Conservation (phyloP, 2,329 filamentous ascomycete species). For the Talaromyces funiculosus region DNA sequence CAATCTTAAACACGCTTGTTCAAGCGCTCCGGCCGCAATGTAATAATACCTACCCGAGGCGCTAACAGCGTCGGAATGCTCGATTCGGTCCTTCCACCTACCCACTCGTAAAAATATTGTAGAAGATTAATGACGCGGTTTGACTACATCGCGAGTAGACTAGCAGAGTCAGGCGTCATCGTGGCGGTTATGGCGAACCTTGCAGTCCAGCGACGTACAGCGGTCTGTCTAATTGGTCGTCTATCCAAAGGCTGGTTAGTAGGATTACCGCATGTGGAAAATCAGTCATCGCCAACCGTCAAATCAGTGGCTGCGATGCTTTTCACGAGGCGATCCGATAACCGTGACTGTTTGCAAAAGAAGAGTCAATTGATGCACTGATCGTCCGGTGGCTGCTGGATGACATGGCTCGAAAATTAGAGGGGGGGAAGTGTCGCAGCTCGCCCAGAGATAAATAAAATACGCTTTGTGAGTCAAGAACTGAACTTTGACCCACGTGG, state of each 20-base stretch:
- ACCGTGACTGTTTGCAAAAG: neutral
- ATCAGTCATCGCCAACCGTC: neutral
- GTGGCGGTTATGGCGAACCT: neutral
- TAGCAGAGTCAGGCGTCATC: neutral
- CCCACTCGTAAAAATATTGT: neutral
- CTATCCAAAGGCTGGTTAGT: neutral
- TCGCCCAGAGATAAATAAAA: neutral
- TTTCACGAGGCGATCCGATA: neutral
- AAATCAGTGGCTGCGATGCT: neutral
- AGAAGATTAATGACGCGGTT: neutral
- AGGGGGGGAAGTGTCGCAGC: neutral
- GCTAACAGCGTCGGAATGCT: neutral
- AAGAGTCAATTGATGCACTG: neutral
- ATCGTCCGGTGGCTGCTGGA: constrained; percentile 7
- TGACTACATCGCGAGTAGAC: neutral
- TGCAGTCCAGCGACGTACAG: neutral
- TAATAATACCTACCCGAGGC: constrained; percentile 2
- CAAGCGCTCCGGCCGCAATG: constrained; percentile 13
- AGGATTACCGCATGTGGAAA: neutral
- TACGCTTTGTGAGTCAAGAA: neutral
- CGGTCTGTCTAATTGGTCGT: neutral
- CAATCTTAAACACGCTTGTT: neutral
- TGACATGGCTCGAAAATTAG: constrained; percentile 4
- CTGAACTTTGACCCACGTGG: neutral
- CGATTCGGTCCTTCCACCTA: neutral